Conservation (phyloP, 176 grass and related monocot genomes). For the Leersia perrieri region DNA sequence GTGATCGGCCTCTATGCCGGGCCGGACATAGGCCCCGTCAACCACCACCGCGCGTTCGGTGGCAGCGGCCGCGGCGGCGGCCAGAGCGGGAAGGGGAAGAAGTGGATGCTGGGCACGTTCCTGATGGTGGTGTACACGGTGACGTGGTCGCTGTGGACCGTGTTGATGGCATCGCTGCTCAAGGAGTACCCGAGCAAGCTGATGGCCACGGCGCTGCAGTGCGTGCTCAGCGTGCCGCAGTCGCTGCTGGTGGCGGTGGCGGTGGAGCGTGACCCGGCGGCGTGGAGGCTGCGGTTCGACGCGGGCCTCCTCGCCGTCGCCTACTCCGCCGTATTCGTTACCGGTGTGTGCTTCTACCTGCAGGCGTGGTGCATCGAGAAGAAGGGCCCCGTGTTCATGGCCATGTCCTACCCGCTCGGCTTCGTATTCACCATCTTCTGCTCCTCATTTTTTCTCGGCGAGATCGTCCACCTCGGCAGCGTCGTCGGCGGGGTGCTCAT, state of each 20-base stretch:
- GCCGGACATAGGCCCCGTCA: conserved; percentile 47
- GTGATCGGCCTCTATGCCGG: conserved; percentile 63
- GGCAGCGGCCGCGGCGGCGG: too few species aligned
- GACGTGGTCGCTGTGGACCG: conserved; percentile 71
- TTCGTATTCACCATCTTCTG: conserved; percentile 59
- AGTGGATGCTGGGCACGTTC: conserved; percentile 70
- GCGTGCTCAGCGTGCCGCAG: conserved; percentile 42
- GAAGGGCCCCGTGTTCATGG: conserved; percentile 54
- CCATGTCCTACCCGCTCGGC: conserved; percentile 57
- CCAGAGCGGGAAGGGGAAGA: not conserved
- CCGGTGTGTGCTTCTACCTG: conserved; percentile 63
- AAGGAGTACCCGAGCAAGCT: conserved; percentile 84
- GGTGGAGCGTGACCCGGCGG: conserved; percentile 44
- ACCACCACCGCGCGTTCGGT: conserved; percentile 41
- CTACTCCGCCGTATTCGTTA: conserved; percentile 49
- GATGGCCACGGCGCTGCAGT: conserved; percentile 47
- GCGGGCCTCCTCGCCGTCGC: conserved; percentile 45
- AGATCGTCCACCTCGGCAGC: conserved; percentile 59
- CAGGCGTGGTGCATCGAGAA: conserved; percentile 72
- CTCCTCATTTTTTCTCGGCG: conserved; percentile 60
- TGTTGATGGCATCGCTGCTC: conserved; percentile 57
- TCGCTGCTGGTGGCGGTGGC: conserved; percentile 48
- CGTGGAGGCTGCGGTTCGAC: conserved; percentile 65
- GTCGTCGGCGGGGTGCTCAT: conserved; percentile 35
- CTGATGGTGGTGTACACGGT: conserved; percentile 40